Base-by-base conservation (phyloP, 2,329 filamentous ascomycete genomes). In the Beauveria medogensis region DNA sequence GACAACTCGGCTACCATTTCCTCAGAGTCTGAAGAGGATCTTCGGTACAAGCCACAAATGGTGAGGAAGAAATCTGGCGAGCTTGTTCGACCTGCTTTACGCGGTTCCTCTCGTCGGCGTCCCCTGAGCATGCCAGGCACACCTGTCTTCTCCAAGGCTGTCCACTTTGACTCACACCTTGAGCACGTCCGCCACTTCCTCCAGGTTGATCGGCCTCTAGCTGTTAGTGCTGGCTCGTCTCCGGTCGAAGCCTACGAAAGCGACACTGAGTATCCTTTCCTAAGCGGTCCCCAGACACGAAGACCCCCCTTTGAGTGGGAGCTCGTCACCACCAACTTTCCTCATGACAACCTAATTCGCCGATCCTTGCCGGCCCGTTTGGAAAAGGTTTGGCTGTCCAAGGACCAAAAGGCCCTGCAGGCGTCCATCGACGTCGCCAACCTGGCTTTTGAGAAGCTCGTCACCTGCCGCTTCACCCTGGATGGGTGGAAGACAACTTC, bases 401-500 rank as follows among this genome's bases (percentile, higher is more conserved):
- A 82, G 2, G 93, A 97, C 72, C 92, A 95, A 69, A 93, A 93
- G 76, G 90, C 83, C 1, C 77, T 99, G 65, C 81, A 96, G 55
- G 94, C 94, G 14, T 89, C 86, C 20, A 83, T 96, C 57, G 89
- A 86, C 8, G 92, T 96, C 24, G 86, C 88, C 71, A 99, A 99
- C 74, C 75, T 97, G 48, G 85, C 92, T 0, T 99, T 96, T 76
- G 84, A 92, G 59, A 99, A 99, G 76, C 74, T 81, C 6, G 91
- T 99, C 59, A 86, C 89, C n/a, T 93, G 91, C 72, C 86, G 94
- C 55, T 99, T 99, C 74, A 99, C 94, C 0, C 82, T 97, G 52
- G 94, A 99, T 73, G 94, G 96, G 76, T 99, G 94, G 94, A 96
- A 96, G 81, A 99, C 94, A 0, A 95, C 92, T 0, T 99, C 94